A percentile compares a stretch with the other conserved stretches of the same genome.
Conservation (phyloP, 495 filamentous ascomycete species). For the Trichoderma asperelloides region DNA sequence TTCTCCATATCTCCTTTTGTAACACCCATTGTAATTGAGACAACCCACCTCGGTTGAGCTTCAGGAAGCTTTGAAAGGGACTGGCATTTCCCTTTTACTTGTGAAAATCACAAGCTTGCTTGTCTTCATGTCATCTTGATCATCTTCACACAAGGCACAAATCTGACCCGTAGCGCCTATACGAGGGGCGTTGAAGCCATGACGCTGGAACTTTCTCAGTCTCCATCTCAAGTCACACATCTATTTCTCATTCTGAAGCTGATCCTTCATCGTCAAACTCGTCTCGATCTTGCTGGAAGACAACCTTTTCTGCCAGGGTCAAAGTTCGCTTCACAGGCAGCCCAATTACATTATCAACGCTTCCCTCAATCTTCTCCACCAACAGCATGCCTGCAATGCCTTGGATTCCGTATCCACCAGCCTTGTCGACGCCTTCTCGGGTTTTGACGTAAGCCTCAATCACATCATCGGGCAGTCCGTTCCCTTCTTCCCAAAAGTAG, state of each 20-base stretch:
- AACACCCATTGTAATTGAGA: not conserved
- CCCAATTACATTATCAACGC: constrained; percentile 93
- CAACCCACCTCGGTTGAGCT: not conserved
- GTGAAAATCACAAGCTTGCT: too few species aligned
- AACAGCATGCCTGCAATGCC: constrained; percentile 71
- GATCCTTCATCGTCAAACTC: constrained; percentile 30
- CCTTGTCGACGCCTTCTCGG: constrained; percentile 90
- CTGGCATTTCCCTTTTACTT: too few species aligned
- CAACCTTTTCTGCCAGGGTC: constrained; percentile 75
- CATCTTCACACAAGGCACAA: not conserved
- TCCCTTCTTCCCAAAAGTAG: constrained; percentile 60
- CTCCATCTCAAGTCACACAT: not conserved
- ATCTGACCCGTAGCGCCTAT: not conserved
- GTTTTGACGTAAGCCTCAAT: constrained; percentile 82
- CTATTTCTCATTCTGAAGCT: constrained; percentile 10
- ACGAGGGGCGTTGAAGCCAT: not conserved
- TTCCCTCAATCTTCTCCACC: constrained; percentile 80
- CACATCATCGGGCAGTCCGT: constrained; percentile 57
- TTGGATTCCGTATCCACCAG: constrained; percentile 91
- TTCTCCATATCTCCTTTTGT: not conserved
- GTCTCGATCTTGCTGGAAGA: constrained; percentile 43
- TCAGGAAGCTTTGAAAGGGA: too few species aligned
- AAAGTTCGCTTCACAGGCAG: constrained; percentile 74
- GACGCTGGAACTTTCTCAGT: not conserved
- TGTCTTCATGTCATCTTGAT: too few species aligned